These are phyloP conservation scores for Psophocarpus tetragonolobus DNA, from an alignment of 306 rosid species.

Conservation along the genomic window DNA sequence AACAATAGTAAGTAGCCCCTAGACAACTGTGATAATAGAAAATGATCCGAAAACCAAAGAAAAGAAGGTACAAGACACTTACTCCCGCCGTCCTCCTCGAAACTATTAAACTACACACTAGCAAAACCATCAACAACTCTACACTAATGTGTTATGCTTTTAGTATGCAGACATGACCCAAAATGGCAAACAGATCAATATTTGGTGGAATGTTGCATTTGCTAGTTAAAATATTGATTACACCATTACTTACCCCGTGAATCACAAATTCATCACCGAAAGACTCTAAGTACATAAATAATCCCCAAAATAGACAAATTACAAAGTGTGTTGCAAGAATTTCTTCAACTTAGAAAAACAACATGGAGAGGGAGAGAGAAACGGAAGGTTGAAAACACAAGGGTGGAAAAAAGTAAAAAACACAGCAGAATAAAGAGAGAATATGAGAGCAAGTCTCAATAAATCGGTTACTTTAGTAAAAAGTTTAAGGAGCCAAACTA, in stretches of 20 bases:
- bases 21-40: conserved; percentile 2
- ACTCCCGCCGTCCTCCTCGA: not conserved
- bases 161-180: not conserved
- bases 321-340: not conserved
- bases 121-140: not conserved
- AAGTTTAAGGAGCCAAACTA: not conserved
- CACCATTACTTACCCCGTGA: not conserved
- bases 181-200: not conserved
- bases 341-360: not conserved
- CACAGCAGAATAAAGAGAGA: not conserved
- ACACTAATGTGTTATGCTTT: not conserved
- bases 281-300: not conserved
- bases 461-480: not conserved
- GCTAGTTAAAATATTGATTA: not conserved
- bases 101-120: not conserved
- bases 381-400: not conserved
- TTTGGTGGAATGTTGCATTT: not conserved
- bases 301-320: not conserved
- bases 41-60: not conserved
- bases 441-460: not conserved
- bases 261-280: not conserved
- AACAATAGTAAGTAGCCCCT: not conserved
- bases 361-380: not conserved
- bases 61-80: not conserved
- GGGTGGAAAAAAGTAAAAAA: not conserved